Evolutionary conservation across 768 basidiomycete species (phyloP).

Genomic region (Serendipita vermifera): DNA sequence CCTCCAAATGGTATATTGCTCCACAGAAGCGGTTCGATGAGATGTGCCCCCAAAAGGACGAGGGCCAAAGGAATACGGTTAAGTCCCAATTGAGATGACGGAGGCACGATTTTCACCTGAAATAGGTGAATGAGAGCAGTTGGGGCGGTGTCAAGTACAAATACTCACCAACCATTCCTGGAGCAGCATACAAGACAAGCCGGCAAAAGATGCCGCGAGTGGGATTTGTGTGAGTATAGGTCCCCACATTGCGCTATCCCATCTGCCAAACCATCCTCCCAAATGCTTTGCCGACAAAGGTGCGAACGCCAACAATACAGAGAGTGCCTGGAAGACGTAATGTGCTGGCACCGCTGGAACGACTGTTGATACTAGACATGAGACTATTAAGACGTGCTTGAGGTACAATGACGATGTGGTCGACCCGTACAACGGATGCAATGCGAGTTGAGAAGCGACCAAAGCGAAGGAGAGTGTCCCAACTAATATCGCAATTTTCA

Average conservation of each 20-base stretch:
- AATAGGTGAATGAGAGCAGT: too few species aligned
- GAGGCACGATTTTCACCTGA: too few species aligned
- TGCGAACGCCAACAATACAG: slow-evolving; percentile 32
- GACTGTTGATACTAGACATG: slow-evolving; percentile 27
- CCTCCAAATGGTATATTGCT: neutral
- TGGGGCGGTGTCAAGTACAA: too few species aligned
- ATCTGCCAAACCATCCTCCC: slow-evolving; percentile 60
- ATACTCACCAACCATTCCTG: neutral
- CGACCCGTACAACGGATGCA: slow-evolving; percentile 59
- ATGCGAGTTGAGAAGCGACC: slow-evolving; percentile 46
- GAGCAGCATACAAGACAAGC: neutral
- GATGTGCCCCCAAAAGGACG: neutral
- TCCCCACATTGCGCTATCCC: slow-evolving; percentile 20
- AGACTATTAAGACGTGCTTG: slow-evolving; percentile 26
- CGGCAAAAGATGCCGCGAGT: neutral
- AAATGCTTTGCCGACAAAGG: slow-evolving; percentile 31
- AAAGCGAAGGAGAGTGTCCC: slow-evolving; percentile 41
- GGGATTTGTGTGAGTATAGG: neutral
- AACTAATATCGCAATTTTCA: too few species aligned
- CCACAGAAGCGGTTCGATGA: neutral
- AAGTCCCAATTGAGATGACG: too few species aligned
- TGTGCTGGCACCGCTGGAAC: slow-evolving; percentile 25
- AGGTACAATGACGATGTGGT: slow-evolving; percentile 42
- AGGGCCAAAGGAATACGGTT: too few species aligned
- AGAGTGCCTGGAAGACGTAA: slow-evolving; percentile 28